A percentile compares a stretch with the other conserved stretches of the same genome.
phyloP scores from a whole-genome alignment of 225 moss, liverwort and hornwort species.

The Bryum argenteum region DNA sequence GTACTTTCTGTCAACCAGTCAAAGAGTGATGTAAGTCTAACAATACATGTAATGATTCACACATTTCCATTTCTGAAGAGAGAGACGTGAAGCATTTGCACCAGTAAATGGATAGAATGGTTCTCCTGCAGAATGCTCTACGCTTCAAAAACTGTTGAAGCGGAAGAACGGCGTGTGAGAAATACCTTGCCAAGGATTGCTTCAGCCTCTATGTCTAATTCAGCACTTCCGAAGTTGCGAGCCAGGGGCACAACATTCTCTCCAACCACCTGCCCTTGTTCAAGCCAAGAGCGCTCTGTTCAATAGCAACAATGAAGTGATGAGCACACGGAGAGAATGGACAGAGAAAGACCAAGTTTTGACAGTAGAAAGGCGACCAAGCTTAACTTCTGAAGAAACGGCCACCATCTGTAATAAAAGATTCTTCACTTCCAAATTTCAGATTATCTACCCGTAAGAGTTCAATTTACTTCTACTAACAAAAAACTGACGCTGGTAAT shows the following conservation, averaged over 20 bases:
- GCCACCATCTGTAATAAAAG: conserved; percentile 9
- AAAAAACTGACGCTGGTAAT: conserved; percentile 12
- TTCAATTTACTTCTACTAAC: neutral
- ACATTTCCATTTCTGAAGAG: neutral
- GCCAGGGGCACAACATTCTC: conserved; percentile 97
- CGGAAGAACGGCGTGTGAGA: conserved; percentile 10
- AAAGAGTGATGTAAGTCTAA: neutral
- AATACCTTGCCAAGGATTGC: conserved; percentile 76
- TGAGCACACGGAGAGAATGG: conserved; percentile 22
- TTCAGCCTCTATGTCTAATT: conserved; percentile 83
- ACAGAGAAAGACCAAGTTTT: neutral
- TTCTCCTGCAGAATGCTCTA: neutral
- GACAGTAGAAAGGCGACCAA: neutral
- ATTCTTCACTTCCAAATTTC: conserved; percentile 1
- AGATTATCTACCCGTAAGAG: neutral
- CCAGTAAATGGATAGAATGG: neutral
- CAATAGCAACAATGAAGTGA: conserved; percentile 29
- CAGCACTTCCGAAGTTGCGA: conserved; percentile 94
- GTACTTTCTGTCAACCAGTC: conserved; percentile 47
- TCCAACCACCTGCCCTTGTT: conserved; percentile 87
- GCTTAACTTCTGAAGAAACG: conserved; percentile 10
- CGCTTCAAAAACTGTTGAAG: neutral
- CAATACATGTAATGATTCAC: neutral
- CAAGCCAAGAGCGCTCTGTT: conserved; percentile 91
- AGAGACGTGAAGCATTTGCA: neutral